phyloP scores from a whole-genome alignment of 352 stramenopile genomes.

The Globisporangium iwayamae region DNA sequence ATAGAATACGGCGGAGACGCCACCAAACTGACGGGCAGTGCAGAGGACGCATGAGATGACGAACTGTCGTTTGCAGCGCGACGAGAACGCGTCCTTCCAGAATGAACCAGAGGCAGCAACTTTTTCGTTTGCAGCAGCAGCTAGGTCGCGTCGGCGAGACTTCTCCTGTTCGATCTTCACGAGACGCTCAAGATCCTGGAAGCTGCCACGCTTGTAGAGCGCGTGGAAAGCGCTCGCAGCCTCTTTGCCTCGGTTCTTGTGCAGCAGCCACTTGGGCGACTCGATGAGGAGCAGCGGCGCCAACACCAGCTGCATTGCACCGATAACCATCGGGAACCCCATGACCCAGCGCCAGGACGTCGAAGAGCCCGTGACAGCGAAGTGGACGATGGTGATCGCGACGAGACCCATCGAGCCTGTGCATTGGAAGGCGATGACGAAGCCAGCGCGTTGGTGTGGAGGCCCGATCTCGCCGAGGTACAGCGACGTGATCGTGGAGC shows the following conservation, averaged over 20 bases:
- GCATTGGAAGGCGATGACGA: slow-evolving; percentile 38
- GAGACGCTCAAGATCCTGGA: slow-evolving; percentile 28
- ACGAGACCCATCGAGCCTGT: slow-evolving; percentile 28
- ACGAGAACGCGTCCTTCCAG: slow-evolving; percentile 25
- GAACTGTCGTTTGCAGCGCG: slow-evolving; percentile 32
- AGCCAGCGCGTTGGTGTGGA: slow-evolving; percentile 25
- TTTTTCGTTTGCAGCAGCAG: slow-evolving; percentile 11
- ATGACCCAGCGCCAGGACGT: slow-evolving; percentile 41
- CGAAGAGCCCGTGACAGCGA: slow-evolving; percentile 25
- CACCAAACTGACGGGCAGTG: slow-evolving; percentile 31
- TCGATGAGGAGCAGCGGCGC: slow-evolving; percentile 27
- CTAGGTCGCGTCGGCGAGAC: slow-evolving; percentile 19
- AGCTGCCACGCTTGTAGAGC: slow-evolving; percentile 30
- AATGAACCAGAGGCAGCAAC: slow-evolving; percentile 14
- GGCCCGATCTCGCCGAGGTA: slow-evolving; percentile 37
- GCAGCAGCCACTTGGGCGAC: slow-evolving; percentile 34
- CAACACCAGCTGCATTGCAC: slow-evolving; percentile 26
- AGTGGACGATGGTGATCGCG: slow-evolving; percentile 31
- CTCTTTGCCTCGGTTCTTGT: slow-evolving; percentile 22
- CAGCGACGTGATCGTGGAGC: slow-evolving; percentile 30
- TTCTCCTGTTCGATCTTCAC: slow-evolving; percentile 28
- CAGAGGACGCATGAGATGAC: slow-evolving; percentile 33
- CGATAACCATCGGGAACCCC: slow-evolving; percentile 29
- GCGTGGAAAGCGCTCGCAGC: slow-evolving; percentile 24
- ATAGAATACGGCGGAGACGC: slow-evolving; percentile 38